Conservation (phyloP, 768 basidiomycete genomes). For the Naganishia onofrii region DNA sequence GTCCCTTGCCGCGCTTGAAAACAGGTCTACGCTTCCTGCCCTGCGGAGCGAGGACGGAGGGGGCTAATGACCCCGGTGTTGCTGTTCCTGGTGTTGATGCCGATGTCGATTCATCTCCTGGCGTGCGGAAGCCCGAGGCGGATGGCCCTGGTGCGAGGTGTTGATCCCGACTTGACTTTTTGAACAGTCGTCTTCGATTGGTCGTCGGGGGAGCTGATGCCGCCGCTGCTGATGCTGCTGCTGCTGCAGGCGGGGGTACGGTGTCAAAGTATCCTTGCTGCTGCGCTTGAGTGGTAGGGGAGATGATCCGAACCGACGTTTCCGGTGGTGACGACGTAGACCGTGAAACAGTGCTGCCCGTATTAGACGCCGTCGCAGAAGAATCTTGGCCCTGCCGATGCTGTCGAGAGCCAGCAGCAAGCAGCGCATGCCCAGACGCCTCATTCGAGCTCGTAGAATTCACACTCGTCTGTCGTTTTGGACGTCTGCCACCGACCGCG, state of each 20-base stretch:
- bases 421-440: not conserved
- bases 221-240: not conserved
- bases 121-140: conserved; percentile 3
- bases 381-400: not conserved
- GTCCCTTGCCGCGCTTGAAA: conserved; percentile 34
- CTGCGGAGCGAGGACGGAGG: conserved; percentile 32
- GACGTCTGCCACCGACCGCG: not conserved
- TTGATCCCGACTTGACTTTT: conserved; percentile 15
- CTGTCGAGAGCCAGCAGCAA: not conserved
- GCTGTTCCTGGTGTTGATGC: conserved; percentile 13
- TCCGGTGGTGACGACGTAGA: not conserved
- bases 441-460: conserved; percentile 21
- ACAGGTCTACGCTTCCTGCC: conserved; percentile 27
- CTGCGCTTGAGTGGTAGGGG: not conserved
- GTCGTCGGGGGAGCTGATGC: no score
- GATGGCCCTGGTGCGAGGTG: not conserved
- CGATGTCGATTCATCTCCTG: not conserved
- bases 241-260: not conserved
- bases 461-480: conserved; percentile 17
- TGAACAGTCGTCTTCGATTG: conserved; percentile 12
- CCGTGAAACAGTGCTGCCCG: not conserved
- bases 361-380: not conserved
- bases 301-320: conserved; percentile 6
- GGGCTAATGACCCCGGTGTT: conserved; percentile 27
- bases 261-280: conserved; percentile 29